phyloP scores from a whole-genome alignment of 2,329 filamentous ascomycete genomes.

The Fusarium zealandicum region DNA sequence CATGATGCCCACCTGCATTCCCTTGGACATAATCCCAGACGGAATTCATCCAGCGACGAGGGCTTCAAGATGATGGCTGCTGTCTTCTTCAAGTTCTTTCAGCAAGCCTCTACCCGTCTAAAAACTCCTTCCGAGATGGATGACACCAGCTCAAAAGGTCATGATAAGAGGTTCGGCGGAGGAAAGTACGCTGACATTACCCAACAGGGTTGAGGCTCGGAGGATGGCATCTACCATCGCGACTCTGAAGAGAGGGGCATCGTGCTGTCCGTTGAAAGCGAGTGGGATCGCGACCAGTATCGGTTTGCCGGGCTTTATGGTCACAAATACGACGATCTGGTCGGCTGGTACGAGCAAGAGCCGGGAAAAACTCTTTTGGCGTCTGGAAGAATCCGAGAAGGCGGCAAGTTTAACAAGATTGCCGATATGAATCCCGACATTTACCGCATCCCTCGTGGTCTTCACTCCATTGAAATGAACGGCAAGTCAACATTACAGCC shows the following conservation, averaged over 20 bases:
- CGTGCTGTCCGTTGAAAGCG: constrained; percentile 24
- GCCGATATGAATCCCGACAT: constrained; percentile 10
- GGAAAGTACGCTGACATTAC: constrained; percentile 37
- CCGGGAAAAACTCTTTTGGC: neutral
- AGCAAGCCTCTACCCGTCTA: neutral
- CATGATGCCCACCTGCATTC: neutral
- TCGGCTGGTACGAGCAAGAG: constrained; percentile 30
- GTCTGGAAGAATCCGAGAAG: constrained; percentile 4
- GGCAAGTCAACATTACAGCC: neutral
- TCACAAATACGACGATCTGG: constrained; percentile 27
- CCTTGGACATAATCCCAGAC: neutral
- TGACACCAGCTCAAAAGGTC: neutral
- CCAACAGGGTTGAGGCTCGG: constrained; percentile 39
- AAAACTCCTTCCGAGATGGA: neutral
- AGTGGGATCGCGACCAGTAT: constrained; percentile 37
- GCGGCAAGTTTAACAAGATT: constrained; percentile 26
- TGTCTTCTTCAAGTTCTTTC: constrained; percentile 3
- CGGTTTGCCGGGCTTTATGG: constrained; percentile 33
- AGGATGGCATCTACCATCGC: constrained; percentile 44
- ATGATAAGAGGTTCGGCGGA: constrained; percentile 34
- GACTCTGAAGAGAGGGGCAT: constrained; percentile 20
- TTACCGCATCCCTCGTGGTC: neutral
- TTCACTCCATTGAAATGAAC: constrained; percentile 10
- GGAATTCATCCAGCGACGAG: constrained; percentile 1
- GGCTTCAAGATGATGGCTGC: constrained; percentile 8